Evolutionary conservation across 2,329 filamentous ascomycete species (phyloP).

Genomic region (Tolypocladium tropicale): DNA sequence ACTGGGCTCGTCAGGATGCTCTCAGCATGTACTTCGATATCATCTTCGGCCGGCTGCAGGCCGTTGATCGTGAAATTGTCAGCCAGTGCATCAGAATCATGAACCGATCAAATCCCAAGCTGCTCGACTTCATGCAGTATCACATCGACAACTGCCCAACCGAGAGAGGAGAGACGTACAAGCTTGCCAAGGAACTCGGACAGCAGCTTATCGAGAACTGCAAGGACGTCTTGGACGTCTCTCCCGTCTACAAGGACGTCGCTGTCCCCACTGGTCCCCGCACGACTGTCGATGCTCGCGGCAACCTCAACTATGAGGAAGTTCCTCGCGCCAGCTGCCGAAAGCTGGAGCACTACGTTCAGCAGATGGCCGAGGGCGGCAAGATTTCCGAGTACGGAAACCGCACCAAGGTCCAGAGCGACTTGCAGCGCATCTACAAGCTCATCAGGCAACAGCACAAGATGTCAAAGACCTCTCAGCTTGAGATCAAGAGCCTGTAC

Average conservation of each 20-base stretch:
- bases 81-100: slow-evolving; percentile 98
- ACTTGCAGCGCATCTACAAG: slow-evolving; percentile 91
- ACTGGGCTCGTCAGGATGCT: slow-evolving; percentile 96
- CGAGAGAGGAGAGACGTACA: slow-evolving; percentile 92
- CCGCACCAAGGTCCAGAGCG: slow-evolving; percentile 94
- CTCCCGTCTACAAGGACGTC: slow-evolving; percentile 95
- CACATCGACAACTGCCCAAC: slow-evolving; percentile 98
- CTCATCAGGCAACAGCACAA: slow-evolving; percentile 98
- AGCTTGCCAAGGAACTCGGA: slow-evolving; percentile 92
- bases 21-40: slow-evolving; percentile 99
- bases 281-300: slow-evolving; percentile 84
- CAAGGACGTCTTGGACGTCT: slow-evolving; percentile 73
- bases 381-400: slow-evolving; percentile 99
- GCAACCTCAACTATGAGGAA: slow-evolving; percentile 88
- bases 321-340: slow-evolving; percentile 77
- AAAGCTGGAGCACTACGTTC: slow-evolving; percentile 96
- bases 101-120: slow-evolving; percentile 93
- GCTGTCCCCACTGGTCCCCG: slow-evolving; percentile 82
- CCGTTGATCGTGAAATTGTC: slow-evolving; percentile 93
- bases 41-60: slow-evolving; percentile 89
- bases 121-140: slow-evolving; percentile 99
- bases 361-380: slow-evolving; percentile 95
- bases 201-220: slow-evolving; percentile 95
- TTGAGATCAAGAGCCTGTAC: slow-evolving; percentile 94
- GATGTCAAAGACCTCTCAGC: slow-evolving; percentile 87